phyloP scores from a whole-genome alignment of 208 protist species.

The Acanthamoeba castellanii region DNA sequence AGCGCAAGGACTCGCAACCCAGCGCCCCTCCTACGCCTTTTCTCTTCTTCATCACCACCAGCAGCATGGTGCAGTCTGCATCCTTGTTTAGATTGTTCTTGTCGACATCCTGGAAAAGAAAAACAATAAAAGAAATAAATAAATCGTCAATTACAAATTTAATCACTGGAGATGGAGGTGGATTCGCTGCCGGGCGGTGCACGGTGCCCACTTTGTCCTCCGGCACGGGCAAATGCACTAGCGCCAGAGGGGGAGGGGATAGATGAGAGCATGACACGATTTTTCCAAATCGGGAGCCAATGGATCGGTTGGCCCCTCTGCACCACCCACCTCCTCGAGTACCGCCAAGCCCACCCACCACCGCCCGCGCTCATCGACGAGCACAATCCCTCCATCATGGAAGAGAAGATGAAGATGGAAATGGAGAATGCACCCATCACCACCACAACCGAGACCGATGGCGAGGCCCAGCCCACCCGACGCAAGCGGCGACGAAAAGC shows the following conservation, averaged over 20 bases:
- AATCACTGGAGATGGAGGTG: not conserved
- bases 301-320: constrained; percentile 18
- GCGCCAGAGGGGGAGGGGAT: not conserved
- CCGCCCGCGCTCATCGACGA: not conserved
- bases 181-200: not conserved
- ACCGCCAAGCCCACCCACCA: not conserved
- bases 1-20: too few species aligned
- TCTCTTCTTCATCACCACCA: too few species aligned
- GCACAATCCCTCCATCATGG: not conserved
- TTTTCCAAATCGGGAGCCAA: not conserved
- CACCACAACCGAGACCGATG: not conserved
- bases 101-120: too few species aligned
- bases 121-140: too few species aligned
- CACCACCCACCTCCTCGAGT: not conserved
- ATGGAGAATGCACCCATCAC: not conserved
- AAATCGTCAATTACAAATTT: too few species aligned
- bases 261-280: not conserved
- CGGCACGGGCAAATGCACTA: not conserved
- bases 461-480: not conserved
- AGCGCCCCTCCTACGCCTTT: too few species aligned
- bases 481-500: constrained; percentile 2
- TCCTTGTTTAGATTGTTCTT: too few species aligned
- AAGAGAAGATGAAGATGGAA: too few species aligned
- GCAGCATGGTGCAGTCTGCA: too few species aligned
- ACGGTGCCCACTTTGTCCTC: not conserved